Evolutionary conservation across 768 basidiomycete species (phyloP).

Genomic region (Trametes meyenii): DNA sequence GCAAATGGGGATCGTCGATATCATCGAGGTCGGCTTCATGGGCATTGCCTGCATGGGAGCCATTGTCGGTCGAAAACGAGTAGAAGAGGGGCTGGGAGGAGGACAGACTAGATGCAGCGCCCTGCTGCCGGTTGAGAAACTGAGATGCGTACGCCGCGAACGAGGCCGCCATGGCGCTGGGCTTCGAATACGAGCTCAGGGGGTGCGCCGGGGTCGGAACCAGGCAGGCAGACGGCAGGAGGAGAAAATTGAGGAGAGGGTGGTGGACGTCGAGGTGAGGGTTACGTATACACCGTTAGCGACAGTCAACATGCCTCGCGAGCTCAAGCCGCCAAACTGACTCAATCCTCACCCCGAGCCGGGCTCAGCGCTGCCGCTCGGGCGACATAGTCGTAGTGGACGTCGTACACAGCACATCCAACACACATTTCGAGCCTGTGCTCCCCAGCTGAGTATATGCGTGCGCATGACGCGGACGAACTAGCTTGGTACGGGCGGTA

Average conservation of each 20-base stretch:
- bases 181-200: background rate
- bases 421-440: background rate
- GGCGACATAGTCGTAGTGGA: background rate
- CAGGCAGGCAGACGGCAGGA: background rate
- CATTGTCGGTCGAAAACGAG: slow-evolving; percentile 82
- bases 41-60: slow-evolving; percentile 53
- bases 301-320: slow-evolving; percentile 20
- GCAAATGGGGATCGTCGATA: slow-evolving; percentile 76
- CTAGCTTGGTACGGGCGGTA: background rate
- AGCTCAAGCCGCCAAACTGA: slow-evolving; percentile 23
- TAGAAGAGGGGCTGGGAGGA: slow-evolving; percentile 84
- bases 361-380: background rate
- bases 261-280: slow-evolving; percentile 21
- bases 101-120: slow-evolving; percentile 50
- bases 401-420: background rate
- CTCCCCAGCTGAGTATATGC: background rate
- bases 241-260: slow-evolving; percentile 1
- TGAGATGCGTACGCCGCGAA: slow-evolving; percentile 85
- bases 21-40: slow-evolving; percentile 62
- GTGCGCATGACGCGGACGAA: background rate
- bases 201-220: slow-evolving; percentile 8
- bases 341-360: slow-evolving; percentile 15
- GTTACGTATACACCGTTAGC: slow-evolving; percentile 23
- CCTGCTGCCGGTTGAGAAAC: slow-evolving; percentile 66
- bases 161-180: slow-evolving; percentile 55